phyloP scores from a whole-genome alignment of 306 rosid genomes.

The Citrullus colocynthis region DNA sequence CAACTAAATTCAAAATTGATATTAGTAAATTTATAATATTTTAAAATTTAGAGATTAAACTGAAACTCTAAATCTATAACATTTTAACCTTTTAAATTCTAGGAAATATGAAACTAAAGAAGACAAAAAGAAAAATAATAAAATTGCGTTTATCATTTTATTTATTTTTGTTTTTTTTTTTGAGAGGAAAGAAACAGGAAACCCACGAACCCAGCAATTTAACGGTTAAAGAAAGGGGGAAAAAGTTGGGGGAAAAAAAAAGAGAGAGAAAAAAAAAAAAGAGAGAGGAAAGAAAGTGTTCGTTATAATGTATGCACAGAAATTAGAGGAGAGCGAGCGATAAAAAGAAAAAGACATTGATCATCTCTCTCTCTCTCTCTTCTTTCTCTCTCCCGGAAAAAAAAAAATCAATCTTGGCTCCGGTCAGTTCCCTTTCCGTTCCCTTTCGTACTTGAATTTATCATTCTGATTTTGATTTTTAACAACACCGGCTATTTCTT shows the following conservation, averaged over 20 bases:
- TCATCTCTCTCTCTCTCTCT: neutral
- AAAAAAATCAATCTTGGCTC: constrained; percentile 3
- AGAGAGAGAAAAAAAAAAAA: too few relatives aligned
- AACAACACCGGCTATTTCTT: neutral
- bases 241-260: neutral
- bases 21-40: too few relatives aligned
- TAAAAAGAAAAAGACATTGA: constrained; percentile 1
- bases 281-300: neutral
- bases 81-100: too few relatives aligned
- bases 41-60: too few relatives aligned
- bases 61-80: too few relatives aligned
- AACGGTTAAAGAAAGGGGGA: neutral
- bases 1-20: too few relatives aligned
- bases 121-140: too few relatives aligned
- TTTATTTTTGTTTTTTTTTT: neutral
- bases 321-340: constrained; percentile 7
- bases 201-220: neutral
- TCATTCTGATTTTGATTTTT: neutral
- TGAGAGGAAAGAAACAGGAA: neutral
- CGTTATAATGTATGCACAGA: constrained; percentile 9
- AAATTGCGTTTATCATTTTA: too few relatives aligned
- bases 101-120: too few relatives aligned
- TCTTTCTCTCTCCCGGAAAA: neutral
- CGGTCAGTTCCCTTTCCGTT: constrained; percentile 2
- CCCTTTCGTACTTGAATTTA: neutral